Conservation (phyloP, 176 grass and related monocot genomes). For the Tillandsia fasciculata region DNA sequence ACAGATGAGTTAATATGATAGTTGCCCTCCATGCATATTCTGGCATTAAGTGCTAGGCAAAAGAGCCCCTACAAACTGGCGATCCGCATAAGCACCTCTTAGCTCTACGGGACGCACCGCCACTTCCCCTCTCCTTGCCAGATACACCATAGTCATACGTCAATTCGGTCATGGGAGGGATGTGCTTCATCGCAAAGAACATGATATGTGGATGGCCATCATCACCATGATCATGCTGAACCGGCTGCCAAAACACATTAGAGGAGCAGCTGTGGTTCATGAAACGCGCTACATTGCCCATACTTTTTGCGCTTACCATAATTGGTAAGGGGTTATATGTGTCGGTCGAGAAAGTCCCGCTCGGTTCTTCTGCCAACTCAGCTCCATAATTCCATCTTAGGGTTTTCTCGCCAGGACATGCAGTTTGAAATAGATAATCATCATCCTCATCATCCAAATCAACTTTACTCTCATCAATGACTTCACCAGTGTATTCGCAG, state of each 20-base stretch:
- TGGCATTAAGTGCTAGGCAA: slow-evolving; percentile 12
- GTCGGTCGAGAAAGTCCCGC: slow-evolving; percentile 31
- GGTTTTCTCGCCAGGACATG: slow-evolving; percentile 51
- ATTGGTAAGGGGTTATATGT: slow-evolving; percentile 54
- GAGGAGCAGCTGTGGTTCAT: slow-evolving; percentile 87
- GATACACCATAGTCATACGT: slow-evolving; percentile 65
- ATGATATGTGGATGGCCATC: slow-evolving; percentile 63
- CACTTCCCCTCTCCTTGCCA: slow-evolving; percentile 6
- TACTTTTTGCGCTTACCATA: slow-evolving; percentile 74
- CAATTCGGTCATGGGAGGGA: slow-evolving; percentile 90
- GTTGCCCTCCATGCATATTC: background rate
- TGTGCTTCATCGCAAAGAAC: slow-evolving; percentile 92
- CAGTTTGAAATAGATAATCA: slow-evolving; percentile 61
- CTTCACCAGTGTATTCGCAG: slow-evolving; percentile 74
- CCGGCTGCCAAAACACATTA: slow-evolving; percentile 80
- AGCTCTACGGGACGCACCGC: slow-evolving; percentile 19
- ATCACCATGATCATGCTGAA: slow-evolving; percentile 76
- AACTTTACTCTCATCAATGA: slow-evolving; percentile 39
- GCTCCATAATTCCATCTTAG: slow-evolving; percentile 76
- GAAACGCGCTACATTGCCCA: slow-evolving; percentile 70
- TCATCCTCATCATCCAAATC: slow-evolving; percentile 50
- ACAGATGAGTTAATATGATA: background rate
- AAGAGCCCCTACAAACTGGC: slow-evolving; percentile 28
- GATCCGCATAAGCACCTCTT: slow-evolving; percentile 38
- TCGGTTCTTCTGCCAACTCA: slow-evolving; percentile 56